These are phyloP conservation scores for Magnolia changhungtana DNA, from an alignment of 164 flowering plant species.

Conservation along the genomic window DNA sequence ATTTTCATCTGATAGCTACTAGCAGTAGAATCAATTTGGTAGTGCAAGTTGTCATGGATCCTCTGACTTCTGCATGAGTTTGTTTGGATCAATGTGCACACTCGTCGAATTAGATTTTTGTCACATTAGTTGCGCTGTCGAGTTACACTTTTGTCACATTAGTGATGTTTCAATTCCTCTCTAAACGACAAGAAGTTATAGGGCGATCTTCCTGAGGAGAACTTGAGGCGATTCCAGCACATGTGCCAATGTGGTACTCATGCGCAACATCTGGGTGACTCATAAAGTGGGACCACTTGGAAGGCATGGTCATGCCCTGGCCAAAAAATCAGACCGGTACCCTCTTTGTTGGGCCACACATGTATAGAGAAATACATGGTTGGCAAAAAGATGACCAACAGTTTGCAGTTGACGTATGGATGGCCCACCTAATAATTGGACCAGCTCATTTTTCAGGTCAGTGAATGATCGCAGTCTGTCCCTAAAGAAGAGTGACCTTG, in stretches of 20 bases:
- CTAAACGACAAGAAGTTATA: not conserved
- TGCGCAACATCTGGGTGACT: not conserved
- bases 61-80: not conserved
- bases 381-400: too few relatives aligned
- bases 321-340: too few relatives aligned
- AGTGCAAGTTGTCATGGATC: not conserved
- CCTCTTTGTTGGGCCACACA: too few relatives aligned
- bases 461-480: too few relatives aligned
- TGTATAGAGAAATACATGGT: too few relatives aligned
- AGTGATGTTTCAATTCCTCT: not conserved
- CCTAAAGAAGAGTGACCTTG: not conserved
- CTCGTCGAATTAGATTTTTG: not conserved
- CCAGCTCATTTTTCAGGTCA: too few relatives aligned
- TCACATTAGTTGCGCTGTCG: not conserved
- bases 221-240: not conserved
- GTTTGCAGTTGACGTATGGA: too few relatives aligned
- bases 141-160: not conserved
- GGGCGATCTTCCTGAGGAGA: not conserved
- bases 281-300: too few relatives aligned
- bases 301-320: too few relatives aligned
- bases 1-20: not conserved
- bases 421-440: too few relatives aligned
- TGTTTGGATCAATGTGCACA: not conserved
- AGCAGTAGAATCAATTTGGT: not conserved
- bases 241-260: not conserved